Base-by-base conservation (phyloP, 2,329 filamentous ascomycete species). In the Aspergillus phoenicis region DNA sequence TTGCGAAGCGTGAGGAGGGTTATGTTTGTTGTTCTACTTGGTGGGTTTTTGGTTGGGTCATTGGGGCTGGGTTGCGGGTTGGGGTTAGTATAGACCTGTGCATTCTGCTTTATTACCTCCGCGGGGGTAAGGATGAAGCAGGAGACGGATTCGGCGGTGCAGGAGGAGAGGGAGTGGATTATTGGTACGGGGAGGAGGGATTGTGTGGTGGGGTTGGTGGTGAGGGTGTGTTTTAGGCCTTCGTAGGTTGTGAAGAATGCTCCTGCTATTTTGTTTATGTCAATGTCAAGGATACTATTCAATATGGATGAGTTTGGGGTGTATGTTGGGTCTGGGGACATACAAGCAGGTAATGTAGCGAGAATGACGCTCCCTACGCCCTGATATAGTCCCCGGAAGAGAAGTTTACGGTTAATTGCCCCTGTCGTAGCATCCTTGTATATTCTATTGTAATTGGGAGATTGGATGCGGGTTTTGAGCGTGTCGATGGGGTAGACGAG, bases 221-320 rank as follows among this genome's bases (percentile, higher is more conserved):
- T 81, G 1, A 96, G 82, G 2, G 85, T 75, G 3, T 80, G 78
- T 76, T 96, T 96, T 20, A 88, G 82, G 49, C 83, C 87, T 78
- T 97, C 93, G 75, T 97, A 97, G 1, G 91, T 93, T 2, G 90
- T 93, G 77, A 97, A 97, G 81, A 97, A 97, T 10, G 91, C 83
- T 62, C 91, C 92, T 55, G 92, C 90, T 90, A 33, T 59, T 20
- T 20, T 20, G 20, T 20, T 20, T 20, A 20, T 20, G 20, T 20
- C 20, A 20, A 20, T 20, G 2, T 20, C 20, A 20, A 20, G 20
- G 20, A 20, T 20, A 20, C 20, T 20, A 20, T 20, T 8, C 8
- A 30, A 30, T 30, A 11, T 20, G 33, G 13, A 10, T 7, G 26
- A 20, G 13, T 43, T 33, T 26, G 17, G n/a, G 55, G 20, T 26